Percentiles rank a stretch among this genome's conserved stretches.
Evolutionary conservation across 176 grass and related monocot genomes (phyloP).

Genomic region (Rhynchospora tenuis): DNA sequence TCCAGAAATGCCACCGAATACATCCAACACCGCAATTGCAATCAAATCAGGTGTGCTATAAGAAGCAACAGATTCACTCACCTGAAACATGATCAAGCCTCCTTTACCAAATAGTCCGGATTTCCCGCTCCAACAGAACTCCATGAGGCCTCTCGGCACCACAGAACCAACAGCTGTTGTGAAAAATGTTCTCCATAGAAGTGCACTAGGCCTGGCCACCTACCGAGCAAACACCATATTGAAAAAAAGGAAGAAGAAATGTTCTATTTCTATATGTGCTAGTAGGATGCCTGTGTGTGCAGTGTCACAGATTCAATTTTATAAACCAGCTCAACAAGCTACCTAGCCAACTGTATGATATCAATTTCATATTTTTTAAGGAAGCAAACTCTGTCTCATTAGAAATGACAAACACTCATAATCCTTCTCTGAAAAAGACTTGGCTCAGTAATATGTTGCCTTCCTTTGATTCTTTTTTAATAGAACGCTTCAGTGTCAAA

Average conservation of each 20-base stretch:
- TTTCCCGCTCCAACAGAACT: conserved; percentile 66
- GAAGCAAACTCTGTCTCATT: not conserved
- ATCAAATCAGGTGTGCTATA: conserved; percentile 59
- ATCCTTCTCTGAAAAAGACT: too few species aligned
- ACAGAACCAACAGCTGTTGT: conserved; percentile 92
- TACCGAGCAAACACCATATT: conserved; percentile 38
- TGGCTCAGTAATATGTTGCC: not conserved
- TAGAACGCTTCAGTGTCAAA: not conserved
- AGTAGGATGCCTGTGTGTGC: not conserved
- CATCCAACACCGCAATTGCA: conserved; percentile 67
- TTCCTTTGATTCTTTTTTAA: not conserved
- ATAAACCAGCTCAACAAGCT: not conserved
- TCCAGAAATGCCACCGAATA: conserved; percentile 71
- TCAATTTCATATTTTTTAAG: not conserved
- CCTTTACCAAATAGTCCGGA: conserved; percentile 86
- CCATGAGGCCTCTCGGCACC: conserved; percentile 53
- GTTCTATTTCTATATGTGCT: not conserved
- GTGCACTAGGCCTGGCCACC: conserved; percentile 98
- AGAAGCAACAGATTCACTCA: conserved; percentile 46
- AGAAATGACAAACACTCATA: not conserved
- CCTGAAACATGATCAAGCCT: conserved; percentile 95
- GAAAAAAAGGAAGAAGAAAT: too few species aligned
- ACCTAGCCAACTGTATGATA: not conserved
- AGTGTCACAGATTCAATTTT: not conserved
- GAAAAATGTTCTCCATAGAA: conserved; percentile 95